A percentile compares a stretch with the other conserved stretches of the same genome.
Evolutionary conservation across 2,329 filamentous ascomycete species (phyloP).

Genomic region (Fusarium tuaranense): DNA sequence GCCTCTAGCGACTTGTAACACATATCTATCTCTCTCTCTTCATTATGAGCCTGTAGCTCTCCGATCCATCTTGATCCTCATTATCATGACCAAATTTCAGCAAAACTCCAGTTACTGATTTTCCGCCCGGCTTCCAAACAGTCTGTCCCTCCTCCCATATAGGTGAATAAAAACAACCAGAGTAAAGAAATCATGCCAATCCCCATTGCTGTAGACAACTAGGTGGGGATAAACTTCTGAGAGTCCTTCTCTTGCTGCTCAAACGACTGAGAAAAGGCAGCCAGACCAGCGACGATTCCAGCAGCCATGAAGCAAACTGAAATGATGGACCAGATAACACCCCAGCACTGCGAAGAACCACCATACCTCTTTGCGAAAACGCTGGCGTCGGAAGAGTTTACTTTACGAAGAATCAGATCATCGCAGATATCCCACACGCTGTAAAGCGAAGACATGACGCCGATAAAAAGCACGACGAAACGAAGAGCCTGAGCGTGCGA

Average conservation of each 20-base stretch:
- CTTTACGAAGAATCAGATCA: constrained; percentile 82
- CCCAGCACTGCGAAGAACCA: constrained; percentile 85
- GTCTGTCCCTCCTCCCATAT: not conserved
- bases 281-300: constrained; percentile 81
- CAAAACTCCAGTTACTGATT: not conserved
- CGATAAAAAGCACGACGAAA: constrained; percentile 83
- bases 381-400: constrained; percentile 83
- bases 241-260: constrained; percentile 77
- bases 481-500: constrained; percentile 78
- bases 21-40: not conserved
- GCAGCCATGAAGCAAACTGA: constrained; percentile 77
- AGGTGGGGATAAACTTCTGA: constrained; percentile 71
- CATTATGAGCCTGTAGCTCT: not conserved
- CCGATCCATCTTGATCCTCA: constrained; percentile 13
- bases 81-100: constrained; percentile 31
- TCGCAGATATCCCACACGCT: constrained; percentile 90
- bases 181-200: not conserved
- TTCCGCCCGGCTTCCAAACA: not conserved
- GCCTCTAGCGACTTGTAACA: not conserved
- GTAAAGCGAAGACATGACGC: constrained; percentile 84
- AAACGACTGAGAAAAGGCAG: constrained; percentile 79
- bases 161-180: not conserved
- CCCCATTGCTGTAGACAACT: not conserved
- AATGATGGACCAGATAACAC: constrained; percentile 81
- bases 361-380: constrained; percentile 84